phyloP scores from a whole-genome alignment of 2,329 filamentous ascomycete genomes.

The Sporothrix dimorphospora region DNA sequence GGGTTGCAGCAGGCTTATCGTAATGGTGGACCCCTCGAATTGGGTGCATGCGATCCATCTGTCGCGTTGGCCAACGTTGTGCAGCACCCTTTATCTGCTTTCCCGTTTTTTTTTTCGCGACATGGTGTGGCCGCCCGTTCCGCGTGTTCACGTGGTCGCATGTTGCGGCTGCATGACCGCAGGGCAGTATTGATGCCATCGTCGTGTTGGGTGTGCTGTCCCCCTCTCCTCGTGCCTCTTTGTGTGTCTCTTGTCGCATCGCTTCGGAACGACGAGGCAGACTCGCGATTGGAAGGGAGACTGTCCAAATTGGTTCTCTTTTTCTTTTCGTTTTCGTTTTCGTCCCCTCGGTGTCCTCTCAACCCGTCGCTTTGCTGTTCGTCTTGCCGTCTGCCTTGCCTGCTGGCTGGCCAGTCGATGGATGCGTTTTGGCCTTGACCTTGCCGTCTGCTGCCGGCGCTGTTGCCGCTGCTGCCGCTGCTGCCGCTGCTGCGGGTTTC shows the following conservation, averaged over 20 bases:
- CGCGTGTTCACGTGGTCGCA: constrained; percentile 13
- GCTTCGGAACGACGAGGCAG: constrained; percentile 7
- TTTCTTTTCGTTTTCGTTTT: not conserved
- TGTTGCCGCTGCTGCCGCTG: constrained; percentile 13
- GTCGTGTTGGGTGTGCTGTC: not conserved
- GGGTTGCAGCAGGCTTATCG: not conserved
- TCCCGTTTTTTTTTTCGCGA: constrained; percentile 4
- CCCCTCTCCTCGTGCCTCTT: not conserved
- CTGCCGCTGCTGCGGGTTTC: constrained; percentile 44
- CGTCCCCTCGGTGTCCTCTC: not conserved
- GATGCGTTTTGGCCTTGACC: constrained; percentile 9
- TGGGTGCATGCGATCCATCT: not conserved
- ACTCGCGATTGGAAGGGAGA: not conserved
- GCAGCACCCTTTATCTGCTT: not conserved
- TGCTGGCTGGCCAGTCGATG: not conserved
- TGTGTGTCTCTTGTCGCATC: not conserved
- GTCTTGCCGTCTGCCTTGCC: constrained; percentile 29
- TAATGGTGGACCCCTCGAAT: not conserved
- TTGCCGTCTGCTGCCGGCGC: not conserved
- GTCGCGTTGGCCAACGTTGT: not conserved
- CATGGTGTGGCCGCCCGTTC: not conserved
- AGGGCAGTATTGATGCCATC: not conserved
- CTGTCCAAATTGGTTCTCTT: not conserved
- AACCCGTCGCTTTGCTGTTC: constrained; percentile 34
- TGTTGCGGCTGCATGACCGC: not conserved